Evolutionary conservation across 2,329 filamentous ascomycete genomes (phyloP).

Genomic region (Hansfordia pulvinata): DNA sequence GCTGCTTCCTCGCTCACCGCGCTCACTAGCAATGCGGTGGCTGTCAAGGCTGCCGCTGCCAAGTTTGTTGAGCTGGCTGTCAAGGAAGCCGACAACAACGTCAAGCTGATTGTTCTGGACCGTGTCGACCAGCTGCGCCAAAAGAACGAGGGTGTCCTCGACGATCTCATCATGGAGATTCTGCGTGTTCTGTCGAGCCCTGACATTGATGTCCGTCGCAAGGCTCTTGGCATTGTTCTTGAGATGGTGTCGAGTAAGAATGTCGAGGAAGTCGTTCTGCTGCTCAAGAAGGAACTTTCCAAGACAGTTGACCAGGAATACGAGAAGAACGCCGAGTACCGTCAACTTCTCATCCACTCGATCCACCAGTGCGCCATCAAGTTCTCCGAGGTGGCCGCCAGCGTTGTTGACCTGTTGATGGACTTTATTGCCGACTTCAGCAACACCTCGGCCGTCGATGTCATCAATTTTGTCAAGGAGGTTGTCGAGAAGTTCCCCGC

Average conservation of each 20-base stretch:
- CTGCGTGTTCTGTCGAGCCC: constrained; percentile 87
- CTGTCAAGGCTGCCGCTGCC: constrained; percentile 86
- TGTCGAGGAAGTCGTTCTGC: constrained; percentile 88
- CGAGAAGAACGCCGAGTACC: constrained; percentile 94
- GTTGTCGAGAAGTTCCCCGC: constrained; percentile 96
- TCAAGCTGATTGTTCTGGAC: constrained; percentile 95
- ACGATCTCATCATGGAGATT: constrained; percentile 95
- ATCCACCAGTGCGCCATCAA: constrained; percentile 99
- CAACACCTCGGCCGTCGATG: constrained; percentile 90
- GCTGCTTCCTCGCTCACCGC: constrained; percentile 89
- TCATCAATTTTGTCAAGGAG: constrained; percentile 97
- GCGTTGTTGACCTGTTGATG: constrained; percentile 93
- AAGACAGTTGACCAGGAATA: constrained; percentile 98
- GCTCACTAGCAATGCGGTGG: constrained; percentile 90
- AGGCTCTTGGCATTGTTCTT: constrained; percentile 78
- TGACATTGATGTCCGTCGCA: constrained; percentile 88
- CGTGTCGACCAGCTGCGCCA: constrained; percentile 78
- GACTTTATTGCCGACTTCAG: constrained; percentile 98
- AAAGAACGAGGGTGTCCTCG: constrained; percentile 81
- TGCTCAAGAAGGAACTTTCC: constrained; percentile 92
- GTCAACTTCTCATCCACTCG: constrained; percentile 86
- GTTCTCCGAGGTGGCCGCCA: constrained; percentile 94
- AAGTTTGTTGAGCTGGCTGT: constrained; percentile 97
- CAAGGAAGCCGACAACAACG: constrained; percentile 97
- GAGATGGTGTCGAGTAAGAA: constrained; percentile 99